These are phyloP conservation scores for Aspergillus flavus DNA, from an alignment of 2,329 filamentous ascomycete species.

Conservation along the genomic window DNA sequence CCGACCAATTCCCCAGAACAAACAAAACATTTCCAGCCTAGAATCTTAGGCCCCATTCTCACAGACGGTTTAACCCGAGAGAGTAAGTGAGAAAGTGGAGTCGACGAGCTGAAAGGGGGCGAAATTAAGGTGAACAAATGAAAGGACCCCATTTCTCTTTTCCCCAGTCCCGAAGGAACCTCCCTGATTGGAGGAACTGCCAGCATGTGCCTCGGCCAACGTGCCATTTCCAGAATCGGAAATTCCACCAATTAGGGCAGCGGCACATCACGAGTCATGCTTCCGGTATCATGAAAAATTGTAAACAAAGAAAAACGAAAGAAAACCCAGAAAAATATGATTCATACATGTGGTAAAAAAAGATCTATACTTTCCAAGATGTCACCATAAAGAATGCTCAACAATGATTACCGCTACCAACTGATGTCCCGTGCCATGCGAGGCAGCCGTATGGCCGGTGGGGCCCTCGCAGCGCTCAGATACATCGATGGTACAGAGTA, in stretches of 20 bases:
- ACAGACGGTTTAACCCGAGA: neutral
- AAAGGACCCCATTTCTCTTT: neutral
- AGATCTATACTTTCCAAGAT: neutral
- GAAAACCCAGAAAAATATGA: neutral
- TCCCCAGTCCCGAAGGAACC: neutral
- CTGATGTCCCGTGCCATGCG: neutral
- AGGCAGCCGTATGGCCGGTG: neutral
- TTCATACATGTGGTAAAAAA: neutral
- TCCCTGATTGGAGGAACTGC: neutral
- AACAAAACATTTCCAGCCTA: neutral
- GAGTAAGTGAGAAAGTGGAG: neutral
- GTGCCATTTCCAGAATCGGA: neutral
- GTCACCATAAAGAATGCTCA: neutral
- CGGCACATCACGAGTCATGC: neutral
- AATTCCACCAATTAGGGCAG: conserved; percentile 1
- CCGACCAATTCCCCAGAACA: conserved; percentile 9
- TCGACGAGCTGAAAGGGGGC: neutral
- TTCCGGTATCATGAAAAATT: neutral
- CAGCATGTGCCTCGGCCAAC: conserved; percentile 3
- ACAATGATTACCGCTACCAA: neutral
- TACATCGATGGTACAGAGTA: neutral
- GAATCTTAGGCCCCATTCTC: neutral
- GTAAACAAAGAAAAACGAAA: neutral
- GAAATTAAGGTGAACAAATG: neutral
- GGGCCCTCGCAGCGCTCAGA: neutral